phyloP scores from a whole-genome alignment of 768 basidiomycete species.

The Brasilioporus rufonigricans region DNA sequence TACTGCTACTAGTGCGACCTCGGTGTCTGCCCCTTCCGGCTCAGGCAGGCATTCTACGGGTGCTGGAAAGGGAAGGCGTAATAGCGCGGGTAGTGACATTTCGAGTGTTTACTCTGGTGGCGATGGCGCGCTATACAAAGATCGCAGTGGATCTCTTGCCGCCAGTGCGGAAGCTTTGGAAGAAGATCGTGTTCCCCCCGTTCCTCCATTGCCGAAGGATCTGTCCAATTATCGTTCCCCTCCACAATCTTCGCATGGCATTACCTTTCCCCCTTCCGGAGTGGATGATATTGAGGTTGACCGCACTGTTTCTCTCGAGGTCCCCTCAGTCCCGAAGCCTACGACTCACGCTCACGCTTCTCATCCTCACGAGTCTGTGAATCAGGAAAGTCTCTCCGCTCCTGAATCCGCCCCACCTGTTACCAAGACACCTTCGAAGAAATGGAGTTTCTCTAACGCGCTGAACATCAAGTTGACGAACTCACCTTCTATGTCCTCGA shows the following conservation, averaged over 20 bases:
- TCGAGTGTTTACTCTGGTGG: constrained; percentile 67
- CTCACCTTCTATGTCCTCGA: constrained; percentile 59
- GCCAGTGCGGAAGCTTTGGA: constrained; percentile 59
- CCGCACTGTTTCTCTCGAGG: constrained; percentile 51
- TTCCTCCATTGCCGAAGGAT: constrained; percentile 91
- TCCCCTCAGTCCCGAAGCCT: constrained; percentile 36
- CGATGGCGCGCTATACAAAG: constrained; percentile 62
- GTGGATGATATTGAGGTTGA: constrained; percentile 47
- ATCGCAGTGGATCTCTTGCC: constrained; percentile 63
- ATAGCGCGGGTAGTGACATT: constrained; percentile 85
- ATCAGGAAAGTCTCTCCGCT: constrained; percentile 37
- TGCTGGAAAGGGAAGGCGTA: constrained; percentile 60
- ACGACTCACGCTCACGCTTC: constrained; percentile 28
- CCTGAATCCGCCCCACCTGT: constrained; percentile 46
- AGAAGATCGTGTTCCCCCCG: constrained; percentile 77
- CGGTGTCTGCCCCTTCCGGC: constrained; percentile 55
- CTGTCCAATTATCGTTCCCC: constrained; percentile 75
- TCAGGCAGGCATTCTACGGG: constrained; percentile 71
- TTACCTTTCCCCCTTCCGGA: constrained; percentile 47
- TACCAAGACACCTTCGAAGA: constrained; percentile 86
- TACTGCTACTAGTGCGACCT: constrained; percentile 73
- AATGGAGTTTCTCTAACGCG: constrained; percentile 92
- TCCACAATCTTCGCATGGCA: constrained; percentile 54
- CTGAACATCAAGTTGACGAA: constrained; percentile 71
- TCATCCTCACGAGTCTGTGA: constrained; percentile 39